phyloP scores from a whole-genome alignment of 306 rosid genomes.

The Glycyrrhiza uralensis region DNA sequence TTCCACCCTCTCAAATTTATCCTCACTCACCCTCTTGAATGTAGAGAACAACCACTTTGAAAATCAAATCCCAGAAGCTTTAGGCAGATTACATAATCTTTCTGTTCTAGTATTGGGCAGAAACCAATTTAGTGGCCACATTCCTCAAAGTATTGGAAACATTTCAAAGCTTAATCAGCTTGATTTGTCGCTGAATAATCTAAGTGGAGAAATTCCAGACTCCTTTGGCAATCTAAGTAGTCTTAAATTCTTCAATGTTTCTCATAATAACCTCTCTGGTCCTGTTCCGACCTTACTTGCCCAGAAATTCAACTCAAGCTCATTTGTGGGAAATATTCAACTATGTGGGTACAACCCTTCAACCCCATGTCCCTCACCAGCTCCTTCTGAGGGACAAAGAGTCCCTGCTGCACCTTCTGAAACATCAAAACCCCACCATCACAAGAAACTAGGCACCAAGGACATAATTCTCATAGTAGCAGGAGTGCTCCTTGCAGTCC shows the following conservation, averaged over 20 bases:
- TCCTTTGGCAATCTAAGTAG: conserved; percentile 42
- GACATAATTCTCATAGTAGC: conserved; percentile 83
- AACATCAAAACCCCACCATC: conserved; percentile 35
- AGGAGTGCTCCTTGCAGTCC: conserved; percentile 54
- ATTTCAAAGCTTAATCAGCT: conserved; percentile 61
- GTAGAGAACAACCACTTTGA: conserved; percentile 48
- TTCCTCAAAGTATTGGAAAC: conserved; percentile 59
- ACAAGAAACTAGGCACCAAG: conserved; percentile 58
- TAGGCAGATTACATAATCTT: conserved; percentile 52
- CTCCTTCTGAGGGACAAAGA: conserved; percentile 47
- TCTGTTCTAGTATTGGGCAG: conserved; percentile 53
- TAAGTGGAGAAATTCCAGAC: conserved; percentile 65
- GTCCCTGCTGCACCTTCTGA: conserved; percentile 35
- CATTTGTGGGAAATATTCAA: conserved; percentile 69
- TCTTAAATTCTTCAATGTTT: conserved; percentile 64
- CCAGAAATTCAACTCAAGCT: conserved; percentile 61
- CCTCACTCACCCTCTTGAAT: conserved; percentile 49
- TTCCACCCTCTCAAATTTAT: conserved; percentile 28
- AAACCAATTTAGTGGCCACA: conserved; percentile 57
- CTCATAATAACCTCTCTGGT: conserved; percentile 77
- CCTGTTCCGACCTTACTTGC: conserved; percentile 61
- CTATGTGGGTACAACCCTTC: conserved; percentile 74
- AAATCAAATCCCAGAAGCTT: conserved; percentile 43
- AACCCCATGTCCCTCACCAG: conserved; percentile 51
- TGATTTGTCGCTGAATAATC: conserved; percentile 70